Conservation (phyloP, 1,284 basidiomycete species). For the Sporisorium iseilematis-ciliati region DNA sequence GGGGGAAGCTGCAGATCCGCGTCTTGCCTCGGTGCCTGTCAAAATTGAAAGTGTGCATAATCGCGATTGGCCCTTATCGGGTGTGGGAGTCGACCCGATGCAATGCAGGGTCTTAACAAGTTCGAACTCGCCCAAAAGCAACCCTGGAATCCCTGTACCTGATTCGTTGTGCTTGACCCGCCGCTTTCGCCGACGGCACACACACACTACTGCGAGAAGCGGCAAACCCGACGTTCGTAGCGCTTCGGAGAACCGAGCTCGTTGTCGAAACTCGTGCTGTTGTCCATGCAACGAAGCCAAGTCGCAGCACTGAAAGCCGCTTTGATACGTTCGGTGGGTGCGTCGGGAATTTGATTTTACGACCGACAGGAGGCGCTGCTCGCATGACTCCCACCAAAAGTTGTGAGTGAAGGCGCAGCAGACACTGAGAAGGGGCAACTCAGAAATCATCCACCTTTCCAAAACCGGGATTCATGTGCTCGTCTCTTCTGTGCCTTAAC, state of each 20-base stretch:
- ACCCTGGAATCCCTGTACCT: conserved; percentile 22
- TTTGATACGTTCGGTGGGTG: too few relatives aligned
- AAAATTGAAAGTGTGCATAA: conserved; percentile 25
- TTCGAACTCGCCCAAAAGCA: background rate
- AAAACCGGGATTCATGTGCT: background rate
- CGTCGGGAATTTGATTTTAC: too few relatives aligned
- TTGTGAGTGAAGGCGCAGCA: background rate
- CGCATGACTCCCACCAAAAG: conserved; percentile 1
- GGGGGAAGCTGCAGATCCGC: conserved; percentile 21
- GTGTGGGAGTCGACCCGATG: background rate
- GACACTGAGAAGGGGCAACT: background rate
- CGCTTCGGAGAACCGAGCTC: too few relatives aligned
- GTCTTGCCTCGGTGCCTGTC: conserved; percentile 37
- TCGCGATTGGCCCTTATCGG: conserved; percentile 19
- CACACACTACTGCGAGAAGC: background rate
- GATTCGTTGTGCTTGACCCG: conserved; percentile 22
- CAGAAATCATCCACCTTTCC: conserved; percentile 3
- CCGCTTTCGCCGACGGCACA: conserved; percentile 22
- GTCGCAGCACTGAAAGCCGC: too few relatives aligned
- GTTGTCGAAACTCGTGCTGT: too few relatives aligned
- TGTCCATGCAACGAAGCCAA: too few relatives aligned
- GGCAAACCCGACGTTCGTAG: background rate
- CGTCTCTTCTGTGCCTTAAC: background rate
- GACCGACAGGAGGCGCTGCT: too few relatives aligned
- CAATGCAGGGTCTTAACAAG: background rate